Percentiles rank a stretch among this genome's conserved stretches.
phyloP scores from a whole-genome alignment of 495 filamentous ascomycete species.

The Penicillium turbatum region DNA sequence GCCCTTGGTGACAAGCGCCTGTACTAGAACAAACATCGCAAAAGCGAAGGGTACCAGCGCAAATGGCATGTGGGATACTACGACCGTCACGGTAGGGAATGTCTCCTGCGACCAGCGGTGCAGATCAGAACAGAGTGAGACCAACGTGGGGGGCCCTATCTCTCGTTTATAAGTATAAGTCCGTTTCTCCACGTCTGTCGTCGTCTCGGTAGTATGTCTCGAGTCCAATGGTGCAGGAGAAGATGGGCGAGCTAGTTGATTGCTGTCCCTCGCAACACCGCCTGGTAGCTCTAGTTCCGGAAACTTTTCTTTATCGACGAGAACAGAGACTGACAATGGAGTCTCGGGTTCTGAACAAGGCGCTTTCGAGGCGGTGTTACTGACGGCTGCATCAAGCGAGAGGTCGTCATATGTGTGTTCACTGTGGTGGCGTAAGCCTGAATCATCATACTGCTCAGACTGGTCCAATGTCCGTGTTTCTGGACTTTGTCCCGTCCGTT shows the following conservation, averaged over 20 bases:
- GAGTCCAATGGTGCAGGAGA: conserved; percentile 8
- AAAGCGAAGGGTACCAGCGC: conserved; percentile 62
- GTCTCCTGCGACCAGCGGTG: conserved; percentile 59
- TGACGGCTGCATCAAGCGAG: not conserved
- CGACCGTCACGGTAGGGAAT: conserved; percentile 60
- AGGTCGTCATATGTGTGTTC: not conserved
- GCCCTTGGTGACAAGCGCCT: conserved; percentile 61
- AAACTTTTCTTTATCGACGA: conserved; percentile 11
- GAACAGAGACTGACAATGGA: conserved; percentile 6
- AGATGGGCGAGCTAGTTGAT: not conserved
- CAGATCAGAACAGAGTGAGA: conserved; percentile 36
- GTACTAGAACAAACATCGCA: conserved; percentile 64
- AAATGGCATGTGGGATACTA: conserved; percentile 56
- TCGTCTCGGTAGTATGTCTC: not conserved
- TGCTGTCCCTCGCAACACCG: not conserved
- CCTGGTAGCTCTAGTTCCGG: conserved; percentile 1
- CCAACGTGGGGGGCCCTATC: conserved; percentile 36
- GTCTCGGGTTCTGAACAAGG: not conserved
- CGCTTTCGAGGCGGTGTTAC: not conserved
- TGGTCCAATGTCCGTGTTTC: not conserved
- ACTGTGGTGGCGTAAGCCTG: not conserved
- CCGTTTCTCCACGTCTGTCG: conserved; percentile 15
- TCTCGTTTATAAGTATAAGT: not conserved
- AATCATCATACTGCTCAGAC: not conserved
- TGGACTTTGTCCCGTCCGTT: conserved; percentile 11